Evolutionary conservation across 768 basidiomycete genomes (phyloP), one percentile per base, ranked within the genome.

Genomic region (Naganishia friedmannii): DNA sequence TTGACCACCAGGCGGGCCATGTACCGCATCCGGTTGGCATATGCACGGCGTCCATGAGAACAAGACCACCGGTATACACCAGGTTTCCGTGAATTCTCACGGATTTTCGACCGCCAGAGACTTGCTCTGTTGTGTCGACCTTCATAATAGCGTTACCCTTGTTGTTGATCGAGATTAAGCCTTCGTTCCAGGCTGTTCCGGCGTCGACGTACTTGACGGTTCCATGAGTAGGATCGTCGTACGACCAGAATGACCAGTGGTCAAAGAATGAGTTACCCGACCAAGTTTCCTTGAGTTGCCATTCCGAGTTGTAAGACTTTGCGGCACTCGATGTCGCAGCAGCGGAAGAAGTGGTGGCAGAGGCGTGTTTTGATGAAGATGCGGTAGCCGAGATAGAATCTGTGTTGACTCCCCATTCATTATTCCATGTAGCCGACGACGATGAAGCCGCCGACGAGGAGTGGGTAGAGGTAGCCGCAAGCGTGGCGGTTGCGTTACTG

Each of bases 11-110:
- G 3, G 85, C 85, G 53, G 90, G 91, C 92, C 91, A 93, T 29
- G 88, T 88, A 45, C 88, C 92, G 80, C 92, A 94, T 17, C 92
- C 93, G 0, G 88, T 88, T 9, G 92, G 92, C 89, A 93, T 92
- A 78, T 95, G 92, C 29, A 87, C 84, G 29, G 91, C 86, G 80
- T 94, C 92, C 84, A 93, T 85, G 55, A 93, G 83, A 72, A 93
- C 84, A 42, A 96, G 83, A 34, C 92, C 92, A 12, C 88, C 82
- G 57, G 78, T 79, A 74, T 74, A 80, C 13, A 72, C 78, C 31
- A 73, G 51, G 87, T 87, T 73, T 15, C 77, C 77, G 76, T 80
- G 79, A 23, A 97, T 89, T 72, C 93, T 88, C 46, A 95, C 85
- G 73, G 89, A 89, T 79, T 87, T 85, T 70, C 93, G 86, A 66